Conservation (phyloP, 768 basidiomycete genomes). For the Chalciporus chontae region DNA sequence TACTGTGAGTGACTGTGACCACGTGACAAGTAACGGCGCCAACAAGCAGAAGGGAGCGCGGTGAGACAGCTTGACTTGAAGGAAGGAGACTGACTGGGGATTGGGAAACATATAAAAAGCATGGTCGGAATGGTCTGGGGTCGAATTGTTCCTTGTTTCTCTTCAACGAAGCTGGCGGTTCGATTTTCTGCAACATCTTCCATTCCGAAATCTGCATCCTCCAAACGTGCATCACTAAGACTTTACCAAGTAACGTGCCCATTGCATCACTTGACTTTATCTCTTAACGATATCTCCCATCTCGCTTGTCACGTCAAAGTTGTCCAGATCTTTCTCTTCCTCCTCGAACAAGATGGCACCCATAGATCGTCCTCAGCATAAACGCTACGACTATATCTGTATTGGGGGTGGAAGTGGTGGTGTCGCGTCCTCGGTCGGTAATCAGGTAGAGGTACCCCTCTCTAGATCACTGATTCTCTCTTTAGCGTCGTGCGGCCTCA, state of each 20-base stretch:
- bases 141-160: background rate
- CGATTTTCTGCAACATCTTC: constrained; percentile 5
- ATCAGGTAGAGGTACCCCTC: background rate
- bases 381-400: constrained; percentile 80
- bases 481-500: constrained; percentile 83
- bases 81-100: too few relatives aligned
- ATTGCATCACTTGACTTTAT: constrained; percentile 4
- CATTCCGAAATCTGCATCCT: constrained; percentile 13
- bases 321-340: constrained; percentile 44
- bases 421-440: constrained; percentile 75
- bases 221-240: constrained; percentile 13
- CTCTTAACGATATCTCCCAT: background rate
- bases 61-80: too few relatives aligned
- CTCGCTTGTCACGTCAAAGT: constrained; percentile 28
- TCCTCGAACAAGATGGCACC: constrained; percentile 63
- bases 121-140: constrained; percentile 11
- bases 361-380: constrained; percentile 55
- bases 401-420: constrained; percentile 96
- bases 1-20: too few relatives aligned
- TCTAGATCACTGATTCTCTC: background rate
- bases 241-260: constrained; percentile 25
- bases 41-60: too few relatives aligned
- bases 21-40: too few relatives aligned
- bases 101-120: constrained; percentile 14
- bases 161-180: constrained; percentile 9